Evolutionary conservation across 148 eudicot species (phyloP).

Genomic region (Tetragonia tetragonoides): DNA sequence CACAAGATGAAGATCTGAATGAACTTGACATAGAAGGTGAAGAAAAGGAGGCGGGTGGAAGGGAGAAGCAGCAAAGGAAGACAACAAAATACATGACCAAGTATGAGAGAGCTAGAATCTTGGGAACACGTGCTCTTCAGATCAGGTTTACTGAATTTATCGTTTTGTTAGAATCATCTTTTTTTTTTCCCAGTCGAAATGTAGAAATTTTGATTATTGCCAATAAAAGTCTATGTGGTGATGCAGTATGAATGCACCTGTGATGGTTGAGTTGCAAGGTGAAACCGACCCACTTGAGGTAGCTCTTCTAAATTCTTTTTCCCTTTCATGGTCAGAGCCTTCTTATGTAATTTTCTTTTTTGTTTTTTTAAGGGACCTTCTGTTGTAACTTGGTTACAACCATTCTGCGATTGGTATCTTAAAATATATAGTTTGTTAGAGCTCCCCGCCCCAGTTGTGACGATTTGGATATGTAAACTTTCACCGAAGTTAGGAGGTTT

Average conservation of each 20-base stretch:
- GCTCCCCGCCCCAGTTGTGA: too few species aligned
- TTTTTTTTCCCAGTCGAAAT: background rate
- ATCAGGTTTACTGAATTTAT: constrained; percentile 38
- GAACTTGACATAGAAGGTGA: constrained; percentile 69
- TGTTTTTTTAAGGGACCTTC: background rate
- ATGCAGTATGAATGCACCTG: constrained; percentile 70
- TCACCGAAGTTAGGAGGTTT: too few species aligned
- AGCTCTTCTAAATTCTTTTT: background rate
- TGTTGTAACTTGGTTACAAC: background rate
- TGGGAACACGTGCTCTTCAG: constrained; percentile 69
- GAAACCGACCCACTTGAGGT: constrained; percentile 78
- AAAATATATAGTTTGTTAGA: background rate
- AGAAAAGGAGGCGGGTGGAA: constrained; percentile 56
- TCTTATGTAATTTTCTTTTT: too few species aligned
- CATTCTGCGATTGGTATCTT: background rate
- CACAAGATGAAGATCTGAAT: constrained; percentile 56
- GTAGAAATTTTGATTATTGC: background rate
- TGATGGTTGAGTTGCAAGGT: constrained; percentile 67
- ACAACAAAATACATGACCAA: constrained; percentile 87
- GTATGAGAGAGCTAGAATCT: constrained; percentile 53
- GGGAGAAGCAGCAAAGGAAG: constrained; percentile 60
- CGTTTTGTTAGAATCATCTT: background rate
- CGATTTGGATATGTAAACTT: too few species aligned
- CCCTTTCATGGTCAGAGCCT: background rate
- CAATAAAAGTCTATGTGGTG: constrained; percentile 1